phyloP scores from a whole-genome alignment of 192 early-diverging fungal genomes.

The Rhizophagus sp. region DNA sequence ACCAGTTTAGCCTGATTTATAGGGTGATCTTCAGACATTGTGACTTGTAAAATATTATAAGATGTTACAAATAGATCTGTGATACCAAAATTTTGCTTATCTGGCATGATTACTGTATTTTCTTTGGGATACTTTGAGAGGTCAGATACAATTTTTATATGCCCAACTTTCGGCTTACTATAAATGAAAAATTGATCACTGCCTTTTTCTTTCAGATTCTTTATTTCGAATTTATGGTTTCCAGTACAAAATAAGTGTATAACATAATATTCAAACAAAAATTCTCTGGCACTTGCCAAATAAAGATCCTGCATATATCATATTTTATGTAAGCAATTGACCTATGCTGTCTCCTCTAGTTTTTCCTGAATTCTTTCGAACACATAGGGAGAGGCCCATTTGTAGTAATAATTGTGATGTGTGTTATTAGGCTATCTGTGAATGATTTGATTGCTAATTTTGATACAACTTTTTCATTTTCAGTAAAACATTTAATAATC shows the following conservation, averaged over 20 bases:
- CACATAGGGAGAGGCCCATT: not conserved
- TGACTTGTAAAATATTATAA: no score
- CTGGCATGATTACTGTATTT: no score
- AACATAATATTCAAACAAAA: not conserved
- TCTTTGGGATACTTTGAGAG: no score
- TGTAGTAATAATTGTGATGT: not conserved
- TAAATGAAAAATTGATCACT: no score
- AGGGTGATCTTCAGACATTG: no score
- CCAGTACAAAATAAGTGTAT: not conserved
- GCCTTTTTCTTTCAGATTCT: no score
- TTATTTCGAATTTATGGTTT: slow-evolving; percentile 3
- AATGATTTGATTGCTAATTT: not conserved
- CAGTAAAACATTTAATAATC: not conserved
- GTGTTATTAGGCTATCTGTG: not conserved
- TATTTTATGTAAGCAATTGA: not conserved
- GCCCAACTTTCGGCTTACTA: no score
- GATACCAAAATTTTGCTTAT: no score
- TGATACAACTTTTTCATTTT: not conserved
- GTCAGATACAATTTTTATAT: no score
- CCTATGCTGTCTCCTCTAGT: not conserved
- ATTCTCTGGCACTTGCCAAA: not conserved
- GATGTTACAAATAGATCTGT: no score
- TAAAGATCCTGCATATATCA: not conserved
- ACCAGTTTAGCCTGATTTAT: no score
- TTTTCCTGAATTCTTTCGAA: not conserved